Percentiles rank a stretch among this genome's conserved stretches.
Conservation (phyloP, 768 basidiomycete genomes). For the Amanita subjunquillea region DNA sequence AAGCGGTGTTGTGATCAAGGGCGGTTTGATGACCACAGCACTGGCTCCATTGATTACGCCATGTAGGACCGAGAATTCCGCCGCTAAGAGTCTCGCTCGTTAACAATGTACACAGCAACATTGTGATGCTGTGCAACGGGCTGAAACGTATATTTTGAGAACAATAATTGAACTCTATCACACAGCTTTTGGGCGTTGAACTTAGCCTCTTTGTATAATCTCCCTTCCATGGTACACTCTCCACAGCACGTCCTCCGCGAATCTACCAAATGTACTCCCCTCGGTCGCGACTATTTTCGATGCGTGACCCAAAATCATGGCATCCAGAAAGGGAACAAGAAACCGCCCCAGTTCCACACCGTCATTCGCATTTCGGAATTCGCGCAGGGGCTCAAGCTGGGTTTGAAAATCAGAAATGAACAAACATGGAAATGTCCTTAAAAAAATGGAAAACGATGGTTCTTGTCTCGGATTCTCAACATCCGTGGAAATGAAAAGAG, state of each 20-base stretch:
- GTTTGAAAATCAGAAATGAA: slow-evolving; percentile 40
- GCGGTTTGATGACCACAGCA: slow-evolving; percentile 2
- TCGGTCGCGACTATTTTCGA: slow-evolving; percentile 55
- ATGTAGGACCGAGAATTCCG: neutral
- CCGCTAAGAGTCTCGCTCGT: neutral
- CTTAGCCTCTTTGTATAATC: slow-evolving; percentile 38
- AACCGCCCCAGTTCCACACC: slow-evolving; percentile 30
- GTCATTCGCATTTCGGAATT: slow-evolving; percentile 35
- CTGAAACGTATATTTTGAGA: neutral
- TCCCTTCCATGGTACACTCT: slow-evolving; percentile 40
- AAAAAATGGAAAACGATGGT: slow-evolving; percentile 33
- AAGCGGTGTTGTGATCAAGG: slow-evolving; percentile 6
- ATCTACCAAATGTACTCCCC: slow-evolving; percentile 68
- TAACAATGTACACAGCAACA: neutral
- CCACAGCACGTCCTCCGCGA: slow-evolving; percentile 61
- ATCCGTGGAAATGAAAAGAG: slow-evolving; percentile 63
- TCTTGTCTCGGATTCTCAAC: slow-evolving; percentile 26
- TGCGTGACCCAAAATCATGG: slow-evolving; percentile 53
- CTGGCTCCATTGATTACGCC: neutral
- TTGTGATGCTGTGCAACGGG: no score
- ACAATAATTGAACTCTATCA: slow-evolving; percentile 5
- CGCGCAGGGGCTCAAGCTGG: slow-evolving; percentile 19
- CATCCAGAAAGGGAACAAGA: slow-evolving; percentile 57
- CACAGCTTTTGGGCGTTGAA: neutral
- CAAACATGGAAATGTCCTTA: slow-evolving; percentile 56